phyloP scores from a whole-genome alignment of 225 moss, liverwort and hornwort species.

The Antitrichia curtipendula region DNA sequence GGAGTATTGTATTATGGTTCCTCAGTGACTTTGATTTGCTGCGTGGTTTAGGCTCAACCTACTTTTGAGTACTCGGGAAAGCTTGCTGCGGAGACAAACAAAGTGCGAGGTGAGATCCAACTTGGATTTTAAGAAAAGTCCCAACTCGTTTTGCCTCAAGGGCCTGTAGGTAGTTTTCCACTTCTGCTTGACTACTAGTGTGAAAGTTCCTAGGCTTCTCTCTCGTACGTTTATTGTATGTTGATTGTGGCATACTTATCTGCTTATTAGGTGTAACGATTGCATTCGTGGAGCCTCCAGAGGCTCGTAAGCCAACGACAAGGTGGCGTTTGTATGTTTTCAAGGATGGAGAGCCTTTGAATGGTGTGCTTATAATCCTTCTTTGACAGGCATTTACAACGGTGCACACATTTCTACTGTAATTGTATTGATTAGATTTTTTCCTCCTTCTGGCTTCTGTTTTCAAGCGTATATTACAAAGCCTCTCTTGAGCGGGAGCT shows the following conservation, averaged over 20 bases:
- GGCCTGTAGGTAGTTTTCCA: neutral
- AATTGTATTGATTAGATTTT: neutral
- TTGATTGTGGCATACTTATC: slow-evolving; percentile 12
- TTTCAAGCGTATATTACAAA: neutral
- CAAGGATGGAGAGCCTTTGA: slow-evolving; percentile 92
- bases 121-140: neutral
- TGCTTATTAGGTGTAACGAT: slow-evolving; percentile 62
- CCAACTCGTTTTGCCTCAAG: neutral
- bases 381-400: neutral
- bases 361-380: slow-evolving; percentile 28
- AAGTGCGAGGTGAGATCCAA: slow-evolving; percentile 71
- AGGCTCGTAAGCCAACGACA: slow-evolving; percentile 84
- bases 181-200: neutral
- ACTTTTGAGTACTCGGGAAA: slow-evolving; percentile 99
- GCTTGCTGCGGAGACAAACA: slow-evolving; percentile 97
- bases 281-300: slow-evolving; percentile 93
- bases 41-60: slow-evolving; percentile 63
- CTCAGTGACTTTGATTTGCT: neutral
- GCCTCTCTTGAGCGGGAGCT: neutral
- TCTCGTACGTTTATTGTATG: neutral
- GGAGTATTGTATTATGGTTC: neutral
- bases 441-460: neutral
- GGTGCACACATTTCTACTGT: neutral
- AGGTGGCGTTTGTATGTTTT: slow-evolving; percentile 98
- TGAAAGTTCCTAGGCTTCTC: neutral